Conservation (phyloP, 1,284 basidiomycete species). For the Schizophyllum commune region DNA sequence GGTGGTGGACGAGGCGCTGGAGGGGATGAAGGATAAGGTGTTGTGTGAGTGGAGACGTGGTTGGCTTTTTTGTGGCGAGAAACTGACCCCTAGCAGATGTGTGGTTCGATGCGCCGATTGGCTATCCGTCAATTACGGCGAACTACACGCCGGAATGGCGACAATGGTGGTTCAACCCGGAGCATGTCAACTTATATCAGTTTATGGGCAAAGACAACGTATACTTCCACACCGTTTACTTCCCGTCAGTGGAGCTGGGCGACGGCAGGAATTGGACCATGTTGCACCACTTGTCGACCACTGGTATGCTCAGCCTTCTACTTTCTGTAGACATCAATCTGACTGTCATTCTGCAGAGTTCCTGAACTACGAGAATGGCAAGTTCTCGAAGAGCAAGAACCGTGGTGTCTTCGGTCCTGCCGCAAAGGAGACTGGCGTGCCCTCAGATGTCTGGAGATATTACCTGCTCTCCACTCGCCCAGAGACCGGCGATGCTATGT, state of each 20-base stretch:
- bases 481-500: slow-evolving; percentile 92
- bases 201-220: slow-evolving; percentile 99
- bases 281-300: slow-evolving; percentile 92
- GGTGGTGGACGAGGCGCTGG: slow-evolving; percentile 64
- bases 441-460: slow-evolving; percentile 95
- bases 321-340: background rate
- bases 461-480: slow-evolving; percentile 92
- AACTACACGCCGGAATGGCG: slow-evolving; percentile 94
- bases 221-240: slow-evolving; percentile 98
- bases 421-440: slow-evolving; percentile 89
- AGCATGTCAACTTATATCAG: slow-evolving; percentile 87
- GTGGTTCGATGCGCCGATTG: slow-evolving; percentile 97
- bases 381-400: slow-evolving; percentile 97
- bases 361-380: slow-evolving; percentile 97
- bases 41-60: slow-evolving; percentile 61
- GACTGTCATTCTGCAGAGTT: slow-evolving; percentile 61
- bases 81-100: slow-evolving; percentile 47
- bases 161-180: slow-evolving; percentile 88
- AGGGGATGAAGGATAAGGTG: slow-evolving; percentile 91
- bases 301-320: slow-evolving; percentile 46
- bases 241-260: slow-evolving; percentile 85
- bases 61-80: slow-evolving; percentile 3
- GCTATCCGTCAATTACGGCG: slow-evolving; percentile 97
- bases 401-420: slow-evolving; percentile 97
- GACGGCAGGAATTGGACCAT: slow-evolving; percentile 92